These are phyloP conservation scores for Cordyceps tenuipes DNA, from an alignment of 2,329 filamentous ascomycete species.

Conservation along the genomic window DNA sequence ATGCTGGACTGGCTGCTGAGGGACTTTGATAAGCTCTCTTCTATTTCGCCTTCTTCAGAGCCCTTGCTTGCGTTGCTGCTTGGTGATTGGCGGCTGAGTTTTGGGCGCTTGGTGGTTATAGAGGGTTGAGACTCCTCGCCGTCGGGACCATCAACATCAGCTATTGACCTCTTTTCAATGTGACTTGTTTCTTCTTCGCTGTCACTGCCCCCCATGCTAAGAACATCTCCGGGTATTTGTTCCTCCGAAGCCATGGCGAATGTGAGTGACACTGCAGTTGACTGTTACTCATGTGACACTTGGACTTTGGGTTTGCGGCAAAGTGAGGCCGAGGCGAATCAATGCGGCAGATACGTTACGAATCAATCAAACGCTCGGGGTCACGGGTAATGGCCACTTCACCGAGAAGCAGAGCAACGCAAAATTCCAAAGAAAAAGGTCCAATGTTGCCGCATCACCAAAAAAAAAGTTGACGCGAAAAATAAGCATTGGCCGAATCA, in stretches of 20 bases:
- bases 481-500: neutral
- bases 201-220: slow-evolving; percentile 17
- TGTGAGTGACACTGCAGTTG: neutral
- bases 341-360: neutral
- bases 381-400: neutral
- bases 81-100: slow-evolving; percentile 4
- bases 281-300: neutral
- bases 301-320: neutral
- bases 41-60: slow-evolving; percentile 28
- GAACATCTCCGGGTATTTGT: slow-evolving; percentile 16
- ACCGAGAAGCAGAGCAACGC: too few species aligned
- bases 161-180: slow-evolving; percentile 22
- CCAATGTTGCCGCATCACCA: neutral
- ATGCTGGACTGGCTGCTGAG: slow-evolving; percentile 3
- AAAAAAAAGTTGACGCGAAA: neutral
- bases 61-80: slow-evolving; percentile 17
- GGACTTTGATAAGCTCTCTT: slow-evolving; percentile 16
- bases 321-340: neutral
- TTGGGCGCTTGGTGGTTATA: slow-evolving; percentile 3
- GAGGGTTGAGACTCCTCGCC: slow-evolving; percentile 12
- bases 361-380: neutral
- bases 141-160: slow-evolving; percentile 16
- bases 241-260: slow-evolving; percentile 15
- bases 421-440: neutral
- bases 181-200: slow-evolving; percentile 17